These are phyloP conservation scores for Epichloe coenophiala DNA, from an alignment of 2,329 filamentous ascomycete species.

Conservation along the genomic window DNA sequence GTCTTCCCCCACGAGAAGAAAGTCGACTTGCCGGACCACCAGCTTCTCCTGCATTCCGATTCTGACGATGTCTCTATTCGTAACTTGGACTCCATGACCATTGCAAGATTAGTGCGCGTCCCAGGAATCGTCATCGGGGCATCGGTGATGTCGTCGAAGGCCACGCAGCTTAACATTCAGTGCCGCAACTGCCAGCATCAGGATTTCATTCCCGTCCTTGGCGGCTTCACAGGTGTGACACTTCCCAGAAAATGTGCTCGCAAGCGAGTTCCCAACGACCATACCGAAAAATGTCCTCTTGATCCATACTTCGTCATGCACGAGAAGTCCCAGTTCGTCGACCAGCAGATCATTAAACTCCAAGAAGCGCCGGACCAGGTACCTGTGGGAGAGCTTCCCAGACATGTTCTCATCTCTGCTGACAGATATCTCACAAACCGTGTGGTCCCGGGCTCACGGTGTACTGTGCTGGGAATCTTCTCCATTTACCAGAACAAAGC, in stretches of 20 bases:
- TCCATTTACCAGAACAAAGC: conserved; percentile 95
- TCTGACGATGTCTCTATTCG: conserved; percentile 86
- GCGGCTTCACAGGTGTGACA: conserved; percentile 77
- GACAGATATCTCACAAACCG: conserved; percentile 91
- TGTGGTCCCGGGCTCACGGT: conserved; percentile 87
- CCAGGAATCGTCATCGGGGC: conserved; percentile 96
- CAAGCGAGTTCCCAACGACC: conserved; percentile 48
- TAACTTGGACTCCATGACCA: conserved; percentile 82
- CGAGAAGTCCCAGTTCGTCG: conserved; percentile 87
- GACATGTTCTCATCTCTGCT: conserved; percentile 92
- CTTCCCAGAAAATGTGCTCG: conserved; percentile 69
- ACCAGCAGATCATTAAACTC: conserved; percentile 95
- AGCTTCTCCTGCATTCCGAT: conserved; percentile 86
- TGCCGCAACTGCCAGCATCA: conserved; percentile 74
- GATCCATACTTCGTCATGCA: conserved; percentile 95
- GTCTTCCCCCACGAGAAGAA: conserved; percentile 60
- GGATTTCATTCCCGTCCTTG: conserved; percentile 57
- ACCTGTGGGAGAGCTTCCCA: conserved; percentile 85
- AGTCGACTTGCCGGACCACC: conserved; percentile 70
- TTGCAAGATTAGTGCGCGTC: conserved; percentile 88
- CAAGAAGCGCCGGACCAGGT: conserved; percentile 97
- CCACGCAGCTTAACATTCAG: conserved; percentile 72
- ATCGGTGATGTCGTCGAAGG: conserved; percentile 92
- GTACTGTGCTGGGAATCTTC: conserved; percentile 95
- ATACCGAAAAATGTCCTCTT: conserved; percentile 65